Evolutionary conservation across 2,329 filamentous ascomycete genomes (phyloP), one percentile per base, ranked within the genome.

Genomic region (Xylaria sp.): DNA sequence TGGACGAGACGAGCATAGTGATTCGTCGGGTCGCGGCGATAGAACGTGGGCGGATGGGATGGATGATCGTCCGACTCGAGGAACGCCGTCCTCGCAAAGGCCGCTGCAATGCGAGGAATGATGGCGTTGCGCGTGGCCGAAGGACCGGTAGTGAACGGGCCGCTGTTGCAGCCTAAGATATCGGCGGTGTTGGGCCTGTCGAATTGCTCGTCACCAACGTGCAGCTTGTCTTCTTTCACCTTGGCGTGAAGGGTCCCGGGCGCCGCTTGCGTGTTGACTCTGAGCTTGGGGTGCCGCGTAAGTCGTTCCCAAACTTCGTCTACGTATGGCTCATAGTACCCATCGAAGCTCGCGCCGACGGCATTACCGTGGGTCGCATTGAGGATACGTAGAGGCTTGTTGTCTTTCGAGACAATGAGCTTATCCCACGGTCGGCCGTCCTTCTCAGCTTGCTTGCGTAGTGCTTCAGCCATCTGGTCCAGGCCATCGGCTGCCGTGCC

Each of bases 91-190:
- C 76, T 88, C 83, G 76, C 88, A 80, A 71, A 79, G 60, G 45
- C 84, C 72, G 66, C 81, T 70, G 52, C 87, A 76, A 74, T 81
- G 69, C 66, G 76, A 33, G 77, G 89, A 83, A 68, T 80, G 55
- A 80, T 77, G 19, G 77, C 77, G 75, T 71, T 81, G 51, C 72
- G 80, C 71, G 60, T 72, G 21, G 72, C 63, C 55, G 63, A 83
- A 71, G 47, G 78, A 71, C 67, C 77, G 7, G 74, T 79, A 7
- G 79, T 78, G 67, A 90, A 89, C 0, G 87, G 86, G 0, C 87
- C 87, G 1, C 83, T 86, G 67, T 84, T 87, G 76, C 88, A 90
- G 37, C 83, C 83, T 71, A 91, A 86, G 65, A 92, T 89, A 73
- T 92, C 89, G 12, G 77, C 77, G 1, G 85, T 84, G 1, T 77